phyloP scores from a whole-genome alignment of 208 protist species.

The Leishmania turanica region DNA sequence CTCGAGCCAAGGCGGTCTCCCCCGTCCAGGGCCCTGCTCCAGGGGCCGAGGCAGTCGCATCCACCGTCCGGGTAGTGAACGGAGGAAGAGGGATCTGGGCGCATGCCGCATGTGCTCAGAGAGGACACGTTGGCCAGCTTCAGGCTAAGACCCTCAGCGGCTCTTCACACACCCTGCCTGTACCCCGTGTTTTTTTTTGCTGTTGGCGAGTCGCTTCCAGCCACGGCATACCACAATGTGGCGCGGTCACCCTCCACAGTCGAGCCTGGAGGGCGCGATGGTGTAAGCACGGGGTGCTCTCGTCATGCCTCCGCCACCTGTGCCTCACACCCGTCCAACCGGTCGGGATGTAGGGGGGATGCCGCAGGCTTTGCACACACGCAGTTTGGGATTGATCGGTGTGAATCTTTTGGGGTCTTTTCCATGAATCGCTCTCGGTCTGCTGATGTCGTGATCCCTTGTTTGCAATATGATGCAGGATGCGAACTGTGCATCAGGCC shows the following conservation, averaged over 20 bases:
- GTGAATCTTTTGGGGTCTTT: neutral
- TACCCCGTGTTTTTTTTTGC: neutral
- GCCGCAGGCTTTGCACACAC: neutral
- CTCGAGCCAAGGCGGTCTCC: neutral
- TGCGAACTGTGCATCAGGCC: neutral
- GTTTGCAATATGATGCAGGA: neutral
- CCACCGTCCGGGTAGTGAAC: neutral
- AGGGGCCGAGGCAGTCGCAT: neutral
- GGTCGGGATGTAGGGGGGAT: neutral
- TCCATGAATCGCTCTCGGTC: neutral
- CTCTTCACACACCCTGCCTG: neutral
- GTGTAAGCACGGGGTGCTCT: neutral
- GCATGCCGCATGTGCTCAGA: neutral
- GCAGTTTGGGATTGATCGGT: neutral
- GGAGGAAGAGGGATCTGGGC: neutral
- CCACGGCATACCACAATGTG: neutral
- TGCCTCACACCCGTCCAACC: neutral
- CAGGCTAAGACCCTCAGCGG: neutral
- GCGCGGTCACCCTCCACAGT: neutral
- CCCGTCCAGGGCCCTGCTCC: neutral
- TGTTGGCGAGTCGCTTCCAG: neutral
- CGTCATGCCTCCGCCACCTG: neutral
- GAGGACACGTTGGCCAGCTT: neutral
- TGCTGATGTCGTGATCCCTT: neutral
- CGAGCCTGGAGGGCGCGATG: neutral